A percentile compares a stretch with the other conserved stretches of the same genome.
These are phyloP conservation scores for Acrocalymma vagum DNA, from an alignment of 2,329 filamentous ascomycete species.

Conservation along the genomic window DNA sequence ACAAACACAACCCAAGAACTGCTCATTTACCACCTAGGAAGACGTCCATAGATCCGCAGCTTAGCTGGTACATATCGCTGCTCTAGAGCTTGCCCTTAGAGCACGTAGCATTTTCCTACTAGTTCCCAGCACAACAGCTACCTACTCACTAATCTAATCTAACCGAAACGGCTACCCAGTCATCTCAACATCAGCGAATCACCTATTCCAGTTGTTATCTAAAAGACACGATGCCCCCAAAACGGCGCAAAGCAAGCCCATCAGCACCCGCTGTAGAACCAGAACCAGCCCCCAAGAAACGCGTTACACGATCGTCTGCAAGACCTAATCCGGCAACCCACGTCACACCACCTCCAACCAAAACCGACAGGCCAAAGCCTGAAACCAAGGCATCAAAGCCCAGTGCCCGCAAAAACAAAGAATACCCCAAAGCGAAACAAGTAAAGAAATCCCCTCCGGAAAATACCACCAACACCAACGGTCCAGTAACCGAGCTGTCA, in stretches of 20 bases:
- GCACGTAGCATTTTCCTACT: too few relatives aligned
- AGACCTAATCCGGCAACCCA: not conserved
- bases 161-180: too few relatives aligned
- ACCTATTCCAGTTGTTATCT: not conserved
- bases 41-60: too few relatives aligned
- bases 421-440: not conserved
- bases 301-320: conserved; percentile 22
- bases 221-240: conserved; percentile 11
- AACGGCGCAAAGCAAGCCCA: conserved; percentile 9
- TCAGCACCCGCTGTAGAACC: not conserved
- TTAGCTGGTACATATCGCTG: too few relatives aligned
- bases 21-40: too few relatives aligned
- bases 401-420: conserved; percentile 1
- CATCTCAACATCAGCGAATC: not conserved
- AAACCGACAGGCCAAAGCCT: not conserved
- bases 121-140: too few relatives aligned
- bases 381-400: not conserved
- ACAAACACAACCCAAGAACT: too few relatives aligned
- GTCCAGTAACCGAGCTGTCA: conserved; percentile 6
- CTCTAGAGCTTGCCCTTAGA: too few relatives aligned
- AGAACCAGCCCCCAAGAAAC: too few relatives aligned
- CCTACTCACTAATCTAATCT: too few relatives aligned
- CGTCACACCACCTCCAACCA: not conserved
- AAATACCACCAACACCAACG: not conserved
- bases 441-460: not conserved